Evolutionary conservation across 768 basidiomycete species (phyloP), one percentile per base, ranked within the genome.

Genomic region (Filobasidium wieringae): DNA sequence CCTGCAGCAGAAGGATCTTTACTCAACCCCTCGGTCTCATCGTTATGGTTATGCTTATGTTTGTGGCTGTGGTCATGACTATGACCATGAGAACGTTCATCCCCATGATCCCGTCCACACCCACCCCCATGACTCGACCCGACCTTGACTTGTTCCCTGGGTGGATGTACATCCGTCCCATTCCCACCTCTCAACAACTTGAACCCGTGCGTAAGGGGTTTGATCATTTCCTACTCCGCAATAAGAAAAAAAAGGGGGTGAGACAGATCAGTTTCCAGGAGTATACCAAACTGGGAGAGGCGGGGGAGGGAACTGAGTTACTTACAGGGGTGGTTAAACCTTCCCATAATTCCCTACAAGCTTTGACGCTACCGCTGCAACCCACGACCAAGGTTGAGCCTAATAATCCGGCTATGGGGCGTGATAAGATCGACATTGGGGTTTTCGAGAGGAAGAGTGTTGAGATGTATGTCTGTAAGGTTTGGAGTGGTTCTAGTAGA

Each of bases 301-400:
- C 88, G n/a, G n/a, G n/a, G 78, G 32, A 87, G 84, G 55, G 88
- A 72, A 1, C 73, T 88, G 87, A 3, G 78, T 73, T 1, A 85
- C 71, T 49, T 1, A 90, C 76, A 6, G 80, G 81, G 5, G 71
- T 77, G 14, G 74, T 70, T 6, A 91, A 75, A 29, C 59, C 63
- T 24, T 63, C 58, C 63, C 63, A 56, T 4, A 60, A 60, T n/a
- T 93, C 89, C 61, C 78, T 82, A 37, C 89, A 88, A 2, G 87
- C 89, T 66, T 87, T 89, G 36, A 84, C 80, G 64, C 86, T 88
- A 2, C 89, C 89, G 0, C 89, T 90, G 9, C 92, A 81, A 0
- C 87, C 88, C 19, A 86, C 78, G 26, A 93, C 75, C 22, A 93
- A 78, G 0, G 82, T 84, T 52, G 78, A 78, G 26, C 76, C 77